Conservation (phyloP, 1,284 basidiomycete species). For the Apiotrichum montevideense region DNA sequence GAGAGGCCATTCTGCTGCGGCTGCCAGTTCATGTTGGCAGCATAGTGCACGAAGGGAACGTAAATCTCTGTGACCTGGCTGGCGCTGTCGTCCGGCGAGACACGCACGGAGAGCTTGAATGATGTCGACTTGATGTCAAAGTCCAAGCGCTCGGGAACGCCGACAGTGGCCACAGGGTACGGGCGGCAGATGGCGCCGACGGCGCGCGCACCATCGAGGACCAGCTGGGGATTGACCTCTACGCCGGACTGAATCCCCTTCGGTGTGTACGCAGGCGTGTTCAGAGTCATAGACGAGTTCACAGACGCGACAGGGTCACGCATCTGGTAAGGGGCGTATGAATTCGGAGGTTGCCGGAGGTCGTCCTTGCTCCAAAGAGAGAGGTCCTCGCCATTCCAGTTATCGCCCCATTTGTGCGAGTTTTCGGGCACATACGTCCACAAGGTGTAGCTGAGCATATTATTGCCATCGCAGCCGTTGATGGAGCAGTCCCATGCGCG, state of each 20-base stretch:
- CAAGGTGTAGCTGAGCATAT: conserved; percentile 73
- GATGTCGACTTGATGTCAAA: conserved; percentile 69
- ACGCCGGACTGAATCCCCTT: conserved; percentile 32
- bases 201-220: conserved; percentile 75
- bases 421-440: conserved; percentile 81
- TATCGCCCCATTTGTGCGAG: conserved; percentile 83
- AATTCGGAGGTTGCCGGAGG: conserved; percentile 8
- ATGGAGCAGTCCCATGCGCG: conserved; percentile 86
- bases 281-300: conserved; percentile 25
- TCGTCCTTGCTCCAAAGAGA: conserved; percentile 84
- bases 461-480: conserved; percentile 79
- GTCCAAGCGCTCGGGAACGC: conserved; percentile 58
- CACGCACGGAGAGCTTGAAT: conserved; percentile 62
- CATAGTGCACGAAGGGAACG: conserved; percentile 83
- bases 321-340: neutral
- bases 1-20: neutral
- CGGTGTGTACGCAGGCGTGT: conserved; percentile 22
- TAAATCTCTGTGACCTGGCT: conserved; percentile 70
- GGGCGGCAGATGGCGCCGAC: conserved; percentile 75
- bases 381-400: conserved; percentile 91
- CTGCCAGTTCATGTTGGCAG: conserved; percentile 47
- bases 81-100: conserved; percentile 50
- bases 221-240: conserved; percentile 55
- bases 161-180: conserved; percentile 68
- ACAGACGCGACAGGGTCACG: neutral